Conservation (phyloP, 2,329 filamentous ascomycete genomes). For the Aureobasidium musti region DNA sequence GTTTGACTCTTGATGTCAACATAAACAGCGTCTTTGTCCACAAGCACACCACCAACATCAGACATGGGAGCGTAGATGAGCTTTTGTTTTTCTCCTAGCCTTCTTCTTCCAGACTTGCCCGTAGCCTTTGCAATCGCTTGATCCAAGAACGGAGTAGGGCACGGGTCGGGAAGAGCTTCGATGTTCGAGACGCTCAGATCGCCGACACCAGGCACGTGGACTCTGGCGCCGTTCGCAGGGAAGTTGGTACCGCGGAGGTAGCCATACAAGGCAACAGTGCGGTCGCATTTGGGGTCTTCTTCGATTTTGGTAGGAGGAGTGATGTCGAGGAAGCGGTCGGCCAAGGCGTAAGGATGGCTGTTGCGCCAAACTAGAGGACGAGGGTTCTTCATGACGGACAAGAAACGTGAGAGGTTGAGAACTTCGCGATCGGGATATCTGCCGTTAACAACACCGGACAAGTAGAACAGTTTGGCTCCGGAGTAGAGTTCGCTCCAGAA, state of each 20-base stretch:
- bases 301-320: slow-evolving; percentile 92
- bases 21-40: slow-evolving; percentile 96
- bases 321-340: slow-evolving; percentile 92
- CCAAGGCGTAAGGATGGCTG: slow-evolving; percentile 88
- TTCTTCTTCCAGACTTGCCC: slow-evolving; percentile 76
- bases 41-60: slow-evolving; percentile 90
- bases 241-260: slow-evolving; percentile 97
- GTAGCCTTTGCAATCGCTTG: slow-evolving; percentile 80
- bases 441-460: slow-evolving; percentile 94
- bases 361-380: slow-evolving; percentile 96
- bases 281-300: slow-evolving; percentile 83
- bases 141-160: slow-evolving; percentile 88
- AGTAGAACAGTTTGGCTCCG: slow-evolving; percentile 94
- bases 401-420: slow-evolving; percentile 90
- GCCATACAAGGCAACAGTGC: slow-evolving; percentile 86
- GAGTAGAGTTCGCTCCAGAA: slow-evolving; percentile 98
- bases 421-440: slow-evolving; percentile 95
- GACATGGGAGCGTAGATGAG: slow-evolving; percentile 97
- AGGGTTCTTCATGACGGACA: slow-evolving; percentile 99
- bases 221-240: slow-evolving; percentile 75
- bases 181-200: slow-evolving; percentile 82
- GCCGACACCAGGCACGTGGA: slow-evolving; percentile 90
- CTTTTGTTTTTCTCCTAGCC: slow-evolving; percentile 95
- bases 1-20: slow-evolving; percentile 71
- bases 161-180: slow-evolving; percentile 88